Conservation (phyloP, 768 basidiomycete species). For the Clavaria fumosa region DNA sequence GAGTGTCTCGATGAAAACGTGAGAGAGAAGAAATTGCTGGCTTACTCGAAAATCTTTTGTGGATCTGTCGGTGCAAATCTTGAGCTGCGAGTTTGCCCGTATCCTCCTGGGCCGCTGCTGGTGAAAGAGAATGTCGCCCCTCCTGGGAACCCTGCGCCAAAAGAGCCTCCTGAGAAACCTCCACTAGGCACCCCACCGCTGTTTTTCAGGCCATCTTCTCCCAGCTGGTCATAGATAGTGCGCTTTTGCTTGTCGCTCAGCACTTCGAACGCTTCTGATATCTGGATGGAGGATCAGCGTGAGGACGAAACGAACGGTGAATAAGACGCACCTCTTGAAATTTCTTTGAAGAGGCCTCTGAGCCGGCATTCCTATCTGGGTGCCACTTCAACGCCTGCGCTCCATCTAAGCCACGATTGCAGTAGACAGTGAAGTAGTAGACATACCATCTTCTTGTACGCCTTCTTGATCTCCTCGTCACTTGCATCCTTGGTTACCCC, state of each 20-base stretch:
- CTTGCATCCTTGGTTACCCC: slow-evolving; percentile 57
- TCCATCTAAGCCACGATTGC: slow-evolving; percentile 4
- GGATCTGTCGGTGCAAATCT: slow-evolving; percentile 71
- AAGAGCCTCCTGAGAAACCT: slow-evolving; percentile 21
- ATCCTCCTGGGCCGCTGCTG: not conserved
- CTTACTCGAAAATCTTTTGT: slow-evolving; percentile 78
- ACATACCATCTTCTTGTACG: slow-evolving; percentile 84
- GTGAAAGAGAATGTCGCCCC: slow-evolving; percentile 18
- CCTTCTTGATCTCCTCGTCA: slow-evolving; percentile 85
- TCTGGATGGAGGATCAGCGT: slow-evolving; percentile 25
- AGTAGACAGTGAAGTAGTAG: slow-evolving; percentile 1
- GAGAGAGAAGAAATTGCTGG: too few relatives aligned
- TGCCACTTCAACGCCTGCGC: slow-evolving; percentile 80
- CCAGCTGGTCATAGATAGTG: slow-evolving; percentile 80
- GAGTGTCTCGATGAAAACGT: too few relatives aligned
- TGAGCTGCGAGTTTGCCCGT: not conserved
- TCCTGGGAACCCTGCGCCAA: slow-evolving; percentile 29
- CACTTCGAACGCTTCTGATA: slow-evolving; percentile 94
- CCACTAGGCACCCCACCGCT: slow-evolving; percentile 39
- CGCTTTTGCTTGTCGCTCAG: slow-evolving; percentile 80
- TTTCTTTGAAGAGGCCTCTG: slow-evolving; percentile 73
- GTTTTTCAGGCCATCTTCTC: slow-evolving; percentile 87
- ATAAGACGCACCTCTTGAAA: slow-evolving; percentile 70
- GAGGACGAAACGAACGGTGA: not conserved
- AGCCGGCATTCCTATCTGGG: slow-evolving; percentile 78